Percentiles rank a stretch among this genome's conserved stretches.
Conservation (phyloP, 305 asterid genomes). For the Fraxinus ornus region DNA sequence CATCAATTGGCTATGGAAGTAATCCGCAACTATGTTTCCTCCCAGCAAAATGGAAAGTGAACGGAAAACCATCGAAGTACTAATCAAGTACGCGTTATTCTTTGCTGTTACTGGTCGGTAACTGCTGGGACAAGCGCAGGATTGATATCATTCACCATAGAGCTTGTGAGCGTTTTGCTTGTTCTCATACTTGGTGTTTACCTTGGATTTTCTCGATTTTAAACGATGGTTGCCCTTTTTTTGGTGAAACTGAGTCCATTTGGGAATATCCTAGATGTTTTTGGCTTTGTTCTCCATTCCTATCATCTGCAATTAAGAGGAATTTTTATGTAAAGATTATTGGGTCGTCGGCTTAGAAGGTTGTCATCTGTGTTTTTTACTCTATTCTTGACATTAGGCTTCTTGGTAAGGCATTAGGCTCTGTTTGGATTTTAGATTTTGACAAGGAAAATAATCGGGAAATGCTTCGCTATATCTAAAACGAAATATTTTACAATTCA, state of each 20-base stretch:
- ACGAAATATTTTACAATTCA: not conserved
- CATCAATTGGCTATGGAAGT: constrained; percentile 84
- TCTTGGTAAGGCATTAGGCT: not conserved
- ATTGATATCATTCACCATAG: not conserved
- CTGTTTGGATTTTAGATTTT: not conserved
- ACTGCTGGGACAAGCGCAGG: constrained; percentile 16
- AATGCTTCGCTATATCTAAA: not conserved
- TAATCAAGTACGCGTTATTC: not conserved
- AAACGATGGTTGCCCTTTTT: not conserved
- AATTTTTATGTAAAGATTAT: not conserved
- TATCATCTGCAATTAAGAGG: not conserved
- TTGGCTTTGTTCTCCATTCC: not conserved
- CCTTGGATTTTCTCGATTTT: constrained; percentile 5
- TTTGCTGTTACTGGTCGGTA: constrained; percentile 32
- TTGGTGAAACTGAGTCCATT: not conserved
- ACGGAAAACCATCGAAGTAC: constrained; percentile 10
- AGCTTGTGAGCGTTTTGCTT: constrained; percentile 14
- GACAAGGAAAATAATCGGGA: not conserved
- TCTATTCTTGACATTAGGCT: not conserved
- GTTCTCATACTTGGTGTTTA: constrained; percentile 17
- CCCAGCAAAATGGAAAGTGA: constrained; percentile 59
- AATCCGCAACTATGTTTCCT: constrained; percentile 73
- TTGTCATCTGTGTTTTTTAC: not conserved
- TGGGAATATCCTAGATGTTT: not conserved
- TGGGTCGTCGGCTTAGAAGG: not conserved